These are phyloP conservation scores for Suhomyces sp. DNA, from an alignment of 805 yeast species.

Conservation along the genomic window DNA sequence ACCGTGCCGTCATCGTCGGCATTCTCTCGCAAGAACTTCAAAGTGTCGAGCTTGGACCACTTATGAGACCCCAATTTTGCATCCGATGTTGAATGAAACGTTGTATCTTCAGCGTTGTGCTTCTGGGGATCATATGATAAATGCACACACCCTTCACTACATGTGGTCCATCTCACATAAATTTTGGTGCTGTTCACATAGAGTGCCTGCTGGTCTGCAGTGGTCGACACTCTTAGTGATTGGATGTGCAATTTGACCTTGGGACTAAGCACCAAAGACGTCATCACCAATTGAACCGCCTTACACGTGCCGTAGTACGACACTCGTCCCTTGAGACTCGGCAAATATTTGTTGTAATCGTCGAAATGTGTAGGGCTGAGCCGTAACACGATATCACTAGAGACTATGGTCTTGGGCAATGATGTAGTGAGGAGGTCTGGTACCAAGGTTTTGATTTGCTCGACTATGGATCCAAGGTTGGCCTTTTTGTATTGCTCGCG, in stretches of 20 bases:
- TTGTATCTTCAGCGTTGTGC: constrained; percentile 5
- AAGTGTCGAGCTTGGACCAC: constrained; percentile 39
- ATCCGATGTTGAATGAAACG: constrained; percentile 32
- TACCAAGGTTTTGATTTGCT: constrained; percentile 45
- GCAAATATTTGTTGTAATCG: constrained; percentile 48
- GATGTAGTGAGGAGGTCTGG: constrained; percentile 51
- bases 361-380: constrained; percentile 54
- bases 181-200: constrained; percentile 49
- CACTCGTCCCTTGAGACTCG: constrained; percentile 53
- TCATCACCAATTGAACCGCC: constrained; percentile 52
- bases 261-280: constrained; percentile 56
- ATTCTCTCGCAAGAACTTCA: constrained; percentile 13
- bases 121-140: constrained; percentile 20
- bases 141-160: constrained; percentile 52
- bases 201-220: constrained; percentile 28
- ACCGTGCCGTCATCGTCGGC: constrained; percentile 3
- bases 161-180: constrained; percentile 57
- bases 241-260: constrained; percentile 53
- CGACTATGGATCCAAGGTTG: constrained; percentile 56
- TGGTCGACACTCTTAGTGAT: constrained; percentile 34
- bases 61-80: constrained; percentile 41
- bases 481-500: constrained; percentile 36
- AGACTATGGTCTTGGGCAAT: constrained; percentile 44
- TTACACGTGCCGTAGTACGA: constrained; percentile 58
- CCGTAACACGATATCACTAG: constrained; percentile 49